A percentile compares a stretch with the other conserved stretches of the same genome.
Evolutionary conservation across 768 basidiomycete species (phyloP).

Genomic region (Tubosaeta brunneosetosa): DNA sequence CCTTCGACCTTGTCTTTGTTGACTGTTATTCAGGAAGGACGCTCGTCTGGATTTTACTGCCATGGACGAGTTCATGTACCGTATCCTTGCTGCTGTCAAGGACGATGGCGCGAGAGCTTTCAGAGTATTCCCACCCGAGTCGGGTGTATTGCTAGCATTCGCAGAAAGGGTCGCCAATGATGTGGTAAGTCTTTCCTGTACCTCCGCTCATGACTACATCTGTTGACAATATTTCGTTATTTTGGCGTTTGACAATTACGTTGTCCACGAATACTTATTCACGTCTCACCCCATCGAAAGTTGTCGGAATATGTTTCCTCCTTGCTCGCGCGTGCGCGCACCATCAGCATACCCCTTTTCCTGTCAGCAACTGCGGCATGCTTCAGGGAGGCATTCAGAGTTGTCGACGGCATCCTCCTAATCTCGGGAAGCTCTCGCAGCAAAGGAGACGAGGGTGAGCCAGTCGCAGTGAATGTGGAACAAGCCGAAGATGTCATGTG

Average conservation of each 20-base stretch:
- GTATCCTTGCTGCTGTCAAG: constrained; percentile 56
- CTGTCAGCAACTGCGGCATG: constrained; percentile 85
- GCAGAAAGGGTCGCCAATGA: constrained; percentile 81
- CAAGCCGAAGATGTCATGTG: constrained; percentile 83
- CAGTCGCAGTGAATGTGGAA: constrained; percentile 37
- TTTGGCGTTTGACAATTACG: not conserved
- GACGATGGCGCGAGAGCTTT: constrained; percentile 80
- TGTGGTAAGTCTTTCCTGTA: constrained; percentile 49
- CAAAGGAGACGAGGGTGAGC: constrained; percentile 4
- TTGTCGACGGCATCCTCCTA: constrained; percentile 71
- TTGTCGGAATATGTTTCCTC: constrained; percentile 83
- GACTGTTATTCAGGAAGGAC: constrained; percentile 37
- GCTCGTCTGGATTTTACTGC: constrained; percentile 77
- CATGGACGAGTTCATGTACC: constrained; percentile 88
- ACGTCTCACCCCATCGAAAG: constrained; percentile 33
- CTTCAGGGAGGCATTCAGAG: constrained; percentile 82
- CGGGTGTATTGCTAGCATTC: constrained; percentile 76
- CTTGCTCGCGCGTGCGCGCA: constrained; percentile 71
- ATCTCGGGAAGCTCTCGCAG: constrained; percentile 35
- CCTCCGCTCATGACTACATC: not conserved
- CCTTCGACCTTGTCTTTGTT: not conserved
- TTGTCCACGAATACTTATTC: not conserved
- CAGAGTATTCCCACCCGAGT: constrained; percentile 77
- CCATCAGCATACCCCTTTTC: constrained; percentile 65
- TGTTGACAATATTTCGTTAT: not conserved